Evolutionary conservation across 2,329 filamentous ascomycete genomes (phyloP), one percentile per base, ranked within the genome.

Genomic region (Colletotrichum karsti): DNA sequence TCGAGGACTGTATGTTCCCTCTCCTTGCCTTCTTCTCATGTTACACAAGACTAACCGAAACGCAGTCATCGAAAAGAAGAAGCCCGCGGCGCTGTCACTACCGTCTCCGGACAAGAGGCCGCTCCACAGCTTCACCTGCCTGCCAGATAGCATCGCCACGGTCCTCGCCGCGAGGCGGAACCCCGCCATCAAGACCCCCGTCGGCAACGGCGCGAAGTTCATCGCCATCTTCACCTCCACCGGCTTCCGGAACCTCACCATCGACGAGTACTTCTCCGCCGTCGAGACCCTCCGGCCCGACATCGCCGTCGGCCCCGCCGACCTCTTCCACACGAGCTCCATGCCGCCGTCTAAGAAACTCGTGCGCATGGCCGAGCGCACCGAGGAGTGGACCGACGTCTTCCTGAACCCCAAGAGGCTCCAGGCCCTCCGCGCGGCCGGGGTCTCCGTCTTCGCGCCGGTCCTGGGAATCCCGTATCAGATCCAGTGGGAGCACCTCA

Each of bases 1-100:
- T 98, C 28, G 96, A 99, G 84, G 96, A 99, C 79, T 98, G 96
- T 98, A 85, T 80, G 92, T 80, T 3, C 56, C n/a, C 20, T 13
- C 20, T 30, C 18, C 26, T 5, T 79, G 28, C 39, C 20, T 65
- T 13, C n/a, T 51, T 10, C 24, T 13, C n/a, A 54, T 15, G 28
- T 26, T 2, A 18, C 20, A 33, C 1, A 6, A n/a, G 35, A 28
- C 65, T 62, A 22, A 69, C 55, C 46, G 20, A 37, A n/a, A 4
- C 6, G 20, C 18, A 90, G 88, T 90, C 75, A 81, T 90, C 70
- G 88, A 90, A 74, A 83, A 80, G 68, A 79, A 79, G 63, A 75
- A 81, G 18, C 86, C 88, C 4, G 84, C 88, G 26, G 81, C 89
- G 51, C 63, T 70, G 6, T 64, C 58, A 41, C 53, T 83, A 83